phyloP scores from a whole-genome alignment of 202 grass and related monocot genomes.

The Brachypodium distachyon region DNA sequence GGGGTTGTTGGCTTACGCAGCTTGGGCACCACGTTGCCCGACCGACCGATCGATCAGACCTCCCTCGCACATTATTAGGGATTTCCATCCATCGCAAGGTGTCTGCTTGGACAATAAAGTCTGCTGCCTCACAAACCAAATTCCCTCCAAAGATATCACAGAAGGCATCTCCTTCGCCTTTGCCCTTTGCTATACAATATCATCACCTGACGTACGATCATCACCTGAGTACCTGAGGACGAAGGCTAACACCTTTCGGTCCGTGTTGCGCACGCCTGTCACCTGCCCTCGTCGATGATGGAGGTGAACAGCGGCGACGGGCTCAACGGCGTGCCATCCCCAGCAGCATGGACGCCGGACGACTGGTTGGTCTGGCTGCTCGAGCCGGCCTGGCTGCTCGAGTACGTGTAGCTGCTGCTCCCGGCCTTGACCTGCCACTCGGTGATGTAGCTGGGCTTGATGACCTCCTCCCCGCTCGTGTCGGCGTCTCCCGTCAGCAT shows the following conservation, averaged over 20 bases:
- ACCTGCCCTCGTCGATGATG: conserved; percentile 39
- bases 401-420: conserved; percentile 20
- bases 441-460: conserved; percentile 67
- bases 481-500: conserved; percentile 58
- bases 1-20: not conserved
- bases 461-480: conserved; percentile 21
- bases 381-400: not conserved
- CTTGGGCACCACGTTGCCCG: not conserved
- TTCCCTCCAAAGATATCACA: not conserved
- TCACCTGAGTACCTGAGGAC: too few species aligned
- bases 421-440: conserved; percentile 69
- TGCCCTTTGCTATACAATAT: too few species aligned
- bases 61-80: not conserved
- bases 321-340: not conserved
- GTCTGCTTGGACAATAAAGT: too few species aligned
- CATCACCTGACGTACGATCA: too few species aligned
- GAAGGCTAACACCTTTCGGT: not conserved
- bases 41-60: too few species aligned
- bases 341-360: not conserved
- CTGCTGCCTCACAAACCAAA: not conserved
- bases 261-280: not conserved
- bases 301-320: conserved; percentile 18
- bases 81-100: too few species aligned
- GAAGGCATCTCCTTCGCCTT: not conserved
- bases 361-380: not conserved